Conservation (phyloP, 2,329 filamentous ascomycete genomes). For the Paecilomyces sp. region DNA sequence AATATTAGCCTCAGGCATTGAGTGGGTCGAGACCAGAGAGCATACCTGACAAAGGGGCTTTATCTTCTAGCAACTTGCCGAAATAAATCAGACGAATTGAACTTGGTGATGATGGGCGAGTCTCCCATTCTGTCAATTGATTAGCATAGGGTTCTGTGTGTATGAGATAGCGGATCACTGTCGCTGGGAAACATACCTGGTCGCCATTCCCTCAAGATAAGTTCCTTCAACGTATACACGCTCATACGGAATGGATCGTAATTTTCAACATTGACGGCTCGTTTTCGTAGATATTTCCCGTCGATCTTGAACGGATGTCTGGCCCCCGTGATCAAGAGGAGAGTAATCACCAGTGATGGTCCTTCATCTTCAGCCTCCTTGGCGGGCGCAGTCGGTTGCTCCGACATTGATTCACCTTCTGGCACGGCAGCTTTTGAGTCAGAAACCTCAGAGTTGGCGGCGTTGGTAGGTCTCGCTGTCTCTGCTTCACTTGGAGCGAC, state of each 20-base stretch:
- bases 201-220: conserved; percentile 89
- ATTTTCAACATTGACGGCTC: conserved; percentile 69
- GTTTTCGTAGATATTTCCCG: conserved; percentile 73
- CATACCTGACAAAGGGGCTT: conserved; percentile 74
- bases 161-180: conserved; percentile 4
- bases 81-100: conserved; percentile 89
- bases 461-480: background rate
- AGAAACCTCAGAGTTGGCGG: background rate
- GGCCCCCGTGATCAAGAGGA: conserved; percentile 74
- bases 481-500: background rate
- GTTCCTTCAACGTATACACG: conserved; percentile 86
- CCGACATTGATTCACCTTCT: background rate
- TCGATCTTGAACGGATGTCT: conserved; percentile 87
- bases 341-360: conserved; percentile 54
- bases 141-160: background rate
- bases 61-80: conserved; percentile 84
- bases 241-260: conserved; percentile 83
- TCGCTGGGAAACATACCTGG: conserved; percentile 44
- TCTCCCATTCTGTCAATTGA: conserved; percentile 65
- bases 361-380: conserved; percentile 33
- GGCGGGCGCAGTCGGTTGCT: conserved; percentile 9
- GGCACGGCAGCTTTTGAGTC: background rate
- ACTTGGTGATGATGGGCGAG: conserved; percentile 75
- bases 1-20: conserved; percentile 5
- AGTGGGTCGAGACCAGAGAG: conserved; percentile 8